Evolutionary conservation across 2,329 filamentous ascomycete species (phyloP).

Genomic region (Sphaceloma murrayae): DNA sequence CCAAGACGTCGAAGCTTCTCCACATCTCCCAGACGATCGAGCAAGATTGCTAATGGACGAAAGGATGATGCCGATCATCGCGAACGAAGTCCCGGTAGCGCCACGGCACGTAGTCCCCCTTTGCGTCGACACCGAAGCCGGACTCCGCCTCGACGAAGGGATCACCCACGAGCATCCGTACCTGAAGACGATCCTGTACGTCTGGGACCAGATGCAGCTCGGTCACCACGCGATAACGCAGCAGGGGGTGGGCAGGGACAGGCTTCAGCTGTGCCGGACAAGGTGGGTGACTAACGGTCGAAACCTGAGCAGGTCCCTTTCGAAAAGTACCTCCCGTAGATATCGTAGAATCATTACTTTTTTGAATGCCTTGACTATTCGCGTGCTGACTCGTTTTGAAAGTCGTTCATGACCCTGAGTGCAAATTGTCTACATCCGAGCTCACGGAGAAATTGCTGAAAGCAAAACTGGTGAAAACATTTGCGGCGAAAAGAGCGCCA

Average conservation of each 20-base stretch:
- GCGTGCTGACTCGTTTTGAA: too few species aligned
- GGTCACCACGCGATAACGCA: too few species aligned
- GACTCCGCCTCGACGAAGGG: slow-evolving; percentile 25
- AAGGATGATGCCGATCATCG: slow-evolving; percentile 16
- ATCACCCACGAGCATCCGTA: slow-evolving; percentile 47
- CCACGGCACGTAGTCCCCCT: slow-evolving; percentile 9
- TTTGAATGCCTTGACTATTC: background rate
- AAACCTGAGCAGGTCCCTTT: too few species aligned
- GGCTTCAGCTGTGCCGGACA: too few species aligned
- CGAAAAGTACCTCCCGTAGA: too few species aligned
- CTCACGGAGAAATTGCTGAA: slow-evolving; percentile 17
- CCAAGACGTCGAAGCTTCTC: slow-evolving; percentile 20
- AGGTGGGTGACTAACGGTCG: too few species aligned
- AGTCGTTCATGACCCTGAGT: too few species aligned
- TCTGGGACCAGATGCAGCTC: background rate
- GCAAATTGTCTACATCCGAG: slow-evolving; percentile 14
- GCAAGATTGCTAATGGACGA: slow-evolving; percentile 17
- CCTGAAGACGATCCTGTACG: slow-evolving; percentile 49
- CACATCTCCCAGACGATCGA: slow-evolving; percentile 19
- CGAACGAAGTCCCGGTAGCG: slow-evolving; percentile 17
- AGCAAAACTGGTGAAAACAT: slow-evolving; percentile 2
- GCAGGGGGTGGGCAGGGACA: too few species aligned
- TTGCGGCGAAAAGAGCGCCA: background rate
- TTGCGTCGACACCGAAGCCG: slow-evolving; percentile 19
- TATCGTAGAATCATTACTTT: too few species aligned